Conservation (phyloP, 169 alveolate species). For the Eimeria necatrix region DNA sequence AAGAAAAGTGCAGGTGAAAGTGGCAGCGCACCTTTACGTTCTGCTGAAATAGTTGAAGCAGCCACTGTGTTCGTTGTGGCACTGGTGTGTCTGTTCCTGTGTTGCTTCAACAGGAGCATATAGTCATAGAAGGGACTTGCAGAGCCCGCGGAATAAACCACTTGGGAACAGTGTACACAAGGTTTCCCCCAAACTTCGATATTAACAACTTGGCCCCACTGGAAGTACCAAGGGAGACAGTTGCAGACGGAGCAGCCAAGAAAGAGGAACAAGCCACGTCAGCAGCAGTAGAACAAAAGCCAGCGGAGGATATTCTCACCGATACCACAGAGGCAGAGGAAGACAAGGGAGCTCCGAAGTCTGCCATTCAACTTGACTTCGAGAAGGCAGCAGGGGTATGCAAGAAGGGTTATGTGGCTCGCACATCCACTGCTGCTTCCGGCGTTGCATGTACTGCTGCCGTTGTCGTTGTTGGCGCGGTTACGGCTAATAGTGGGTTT, state of each 20-base stretch:
- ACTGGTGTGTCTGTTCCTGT: neutral
- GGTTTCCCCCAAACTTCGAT: neutral
- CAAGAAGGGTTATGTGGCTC: too few species aligned
- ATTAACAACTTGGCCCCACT: neutral
- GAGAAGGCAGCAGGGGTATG: constrained; percentile 7
- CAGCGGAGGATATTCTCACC: neutral
- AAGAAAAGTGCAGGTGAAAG: too few species aligned
- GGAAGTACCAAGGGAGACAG: neutral
- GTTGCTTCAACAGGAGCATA: neutral
- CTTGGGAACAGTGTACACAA: neutral
- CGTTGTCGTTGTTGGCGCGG: too few species aligned
- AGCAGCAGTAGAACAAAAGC: neutral
- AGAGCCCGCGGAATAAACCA: neutral
- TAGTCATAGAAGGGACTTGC: constrained; percentile 12
- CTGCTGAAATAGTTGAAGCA: neutral
- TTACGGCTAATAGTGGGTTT: too few species aligned
- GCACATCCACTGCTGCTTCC: too few species aligned
- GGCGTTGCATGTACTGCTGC: too few species aligned
- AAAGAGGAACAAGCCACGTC: neutral
- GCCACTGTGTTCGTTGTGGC: neutral
- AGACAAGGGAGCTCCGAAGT: neutral
- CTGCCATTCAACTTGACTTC: neutral
- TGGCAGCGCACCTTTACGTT: neutral
- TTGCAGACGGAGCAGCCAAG: neutral
- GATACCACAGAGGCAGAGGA: constrained; percentile 29